Percentiles rank a stretch among this genome's conserved stretches.
Conservation (phyloP, 768 basidiomycete species). For the Amanita rimosa region DNA sequence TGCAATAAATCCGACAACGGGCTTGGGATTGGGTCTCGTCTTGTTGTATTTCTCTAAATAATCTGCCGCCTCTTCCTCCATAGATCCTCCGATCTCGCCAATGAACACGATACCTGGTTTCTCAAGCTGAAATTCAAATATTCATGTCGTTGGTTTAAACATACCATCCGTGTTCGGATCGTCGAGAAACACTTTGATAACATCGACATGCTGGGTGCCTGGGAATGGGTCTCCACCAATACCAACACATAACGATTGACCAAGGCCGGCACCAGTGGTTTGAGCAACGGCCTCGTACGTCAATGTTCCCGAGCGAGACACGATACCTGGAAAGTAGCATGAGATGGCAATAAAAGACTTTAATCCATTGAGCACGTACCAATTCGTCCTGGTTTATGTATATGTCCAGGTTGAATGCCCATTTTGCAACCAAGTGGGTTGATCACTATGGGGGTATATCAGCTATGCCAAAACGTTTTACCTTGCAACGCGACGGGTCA, state of each 20-base stretch:
- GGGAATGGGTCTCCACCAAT: slow-evolving; percentile 98
- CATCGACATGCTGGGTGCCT: slow-evolving; percentile 92
- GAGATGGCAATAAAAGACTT: background rate
- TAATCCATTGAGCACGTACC: slow-evolving; percentile 34
- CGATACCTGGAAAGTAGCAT: slow-evolving; percentile 57
- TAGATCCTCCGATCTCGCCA: slow-evolving; percentile 97
- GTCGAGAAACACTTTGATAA: slow-evolving; percentile 90
- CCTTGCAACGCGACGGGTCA: background rate
- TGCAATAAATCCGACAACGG: slow-evolving; percentile 96
- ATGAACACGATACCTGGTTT: slow-evolving; percentile 85
- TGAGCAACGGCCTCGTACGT: slow-evolving; percentile 99
- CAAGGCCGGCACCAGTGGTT: slow-evolving; percentile 91
- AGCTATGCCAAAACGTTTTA: background rate
- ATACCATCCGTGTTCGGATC: slow-evolving; percentile 89
- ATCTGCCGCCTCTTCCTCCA: slow-evolving; percentile 99
- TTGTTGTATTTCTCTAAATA: slow-evolving; percentile 92
- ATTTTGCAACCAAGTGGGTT: slow-evolving; percentile 98
- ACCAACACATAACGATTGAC: slow-evolving; percentile 92
- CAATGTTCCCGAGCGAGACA: slow-evolving; percentile 90
- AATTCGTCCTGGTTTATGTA: slow-evolving; percentile 93
- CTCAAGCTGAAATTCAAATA: background rate
- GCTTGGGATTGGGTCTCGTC: slow-evolving; percentile 77
- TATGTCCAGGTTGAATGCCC: slow-evolving; percentile 97
- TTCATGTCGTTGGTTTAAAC: slow-evolving; percentile 6
- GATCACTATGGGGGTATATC: slow-evolving; percentile 42